Base-by-base conservation (phyloP, 257 asterid genomes). In the Asclepias syriaca region DNA sequence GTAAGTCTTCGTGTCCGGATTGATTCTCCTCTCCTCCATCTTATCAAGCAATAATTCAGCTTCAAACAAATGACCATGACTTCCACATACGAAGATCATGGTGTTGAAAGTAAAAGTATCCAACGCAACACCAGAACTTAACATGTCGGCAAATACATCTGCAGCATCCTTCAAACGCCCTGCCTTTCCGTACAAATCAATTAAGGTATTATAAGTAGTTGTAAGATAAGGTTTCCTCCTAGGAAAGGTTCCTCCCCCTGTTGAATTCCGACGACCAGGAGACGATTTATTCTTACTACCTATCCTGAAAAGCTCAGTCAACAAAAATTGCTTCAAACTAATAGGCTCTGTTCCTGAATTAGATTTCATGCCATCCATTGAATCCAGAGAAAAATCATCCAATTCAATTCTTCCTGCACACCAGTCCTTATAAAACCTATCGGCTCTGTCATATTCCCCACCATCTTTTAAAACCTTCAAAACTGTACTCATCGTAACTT, bases 121-220 rank as follows among this genome's bases (percentile, higher is more conserved):
- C 72, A 84, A 65, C 1, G 85, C 84, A 73, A 91, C 96, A 74
- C 98, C 96, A 48, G 84, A 84, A 73, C 81, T 89, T 79, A 93
- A 69, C 98, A 91, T 93, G 69, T 87, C 96, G 6, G 88, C 83
- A 79, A 94, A 91, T 57, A 88, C 87, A 72, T 81, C 84, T 1
- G 95, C 90, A 69, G 98, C 97, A 8, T 91, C 98, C 63, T 85
- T 79, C 87, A 94, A 82, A 18, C 87, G 83, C 46, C 93, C 96
- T 15, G 97, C 97, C 78, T 94, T 91, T 65, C 98, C 98, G 45
- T 91, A 93, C 83, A 93, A 84, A 82, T 93, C 97, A 66, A 93
- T 93, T 67, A 93, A 86, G 59, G 96, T 89, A 76, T 93, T 91
- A 73, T 91, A 93, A 29, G 98, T 91, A 69, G 96, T 77, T 22